Base-by-base conservation (phyloP, 2,329 filamentous ascomycete species). In the Boeremia lycopersici region DNA sequence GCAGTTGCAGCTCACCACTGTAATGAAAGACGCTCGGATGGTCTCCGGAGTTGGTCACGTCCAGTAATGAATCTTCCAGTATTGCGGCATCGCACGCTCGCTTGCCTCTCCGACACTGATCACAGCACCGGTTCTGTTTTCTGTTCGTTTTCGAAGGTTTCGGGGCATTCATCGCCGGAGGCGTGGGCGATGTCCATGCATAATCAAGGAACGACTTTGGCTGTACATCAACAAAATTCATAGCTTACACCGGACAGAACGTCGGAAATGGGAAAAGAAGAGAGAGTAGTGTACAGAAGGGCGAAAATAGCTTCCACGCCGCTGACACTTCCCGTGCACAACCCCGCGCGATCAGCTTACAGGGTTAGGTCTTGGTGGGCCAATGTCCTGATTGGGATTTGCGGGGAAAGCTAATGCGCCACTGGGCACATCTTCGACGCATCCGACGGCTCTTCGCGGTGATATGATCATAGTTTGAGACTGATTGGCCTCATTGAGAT, bases 51-150 rank as follows among this genome's bases (percentile, higher is more conserved):
- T 59, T 65, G 40, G 53, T 67, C 13, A 54, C 60, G 28, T 71
- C 69, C 12, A 74, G 35, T 45, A 74, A 56, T 2, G 67, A 64
- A 43, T 74, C 72, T 43, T 73, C 71, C 19, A 72, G 35, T 40
- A 77, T 72, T 6, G 67, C 67, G 5, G 76, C 77, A 59, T 80
- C 77, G 61, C 78, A 80, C 6, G 74, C 77, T 49, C 77, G 65
- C 59, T 79, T 79, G 19, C 78, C 77, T 56, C 76, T 77, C 19
- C 78, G 72, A 59, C 78, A 80, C 51, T 77, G 77, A 53, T 80
- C 78, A 57, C 78, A 80, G 55, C 77, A 79, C 43, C 77, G 72
- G 52, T 78, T 73, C 51, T 78, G 76, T 53, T 75, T 75, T 39
- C 76, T 72, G 41, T 64, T 69, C 10, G 71, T 71, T 44, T 69